Percentiles rank a stretch among this genome's conserved stretches.
Evolutionary conservation across 2,329 filamentous ascomycete genomes (phyloP).

Genomic region (Aspergillus udagawae): DNA sequence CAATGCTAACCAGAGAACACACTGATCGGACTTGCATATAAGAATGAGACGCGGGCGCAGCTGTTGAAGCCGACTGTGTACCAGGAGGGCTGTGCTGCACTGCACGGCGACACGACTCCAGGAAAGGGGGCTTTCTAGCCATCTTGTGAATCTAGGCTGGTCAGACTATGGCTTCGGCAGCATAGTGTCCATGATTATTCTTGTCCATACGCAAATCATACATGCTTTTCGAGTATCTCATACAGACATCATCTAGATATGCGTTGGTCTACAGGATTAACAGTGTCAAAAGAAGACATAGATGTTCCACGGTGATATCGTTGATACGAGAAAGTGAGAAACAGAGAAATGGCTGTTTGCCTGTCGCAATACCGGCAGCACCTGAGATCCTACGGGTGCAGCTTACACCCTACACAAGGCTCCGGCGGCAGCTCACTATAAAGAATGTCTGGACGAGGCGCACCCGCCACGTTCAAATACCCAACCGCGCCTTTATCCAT

Average conservation of each 20-base stretch:
- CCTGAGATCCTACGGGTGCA: slow-evolving; percentile 20
- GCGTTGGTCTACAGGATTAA: too few relatives aligned
- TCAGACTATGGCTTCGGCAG: too few relatives aligned
- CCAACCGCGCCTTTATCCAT: slow-evolving; percentile 34
- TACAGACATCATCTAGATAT: too few relatives aligned
- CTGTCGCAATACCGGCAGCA: too few relatives aligned
- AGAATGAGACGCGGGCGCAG: slow-evolving; percentile 7
- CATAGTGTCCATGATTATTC: too few relatives aligned
- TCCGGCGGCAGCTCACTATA: slow-evolving; percentile 21
- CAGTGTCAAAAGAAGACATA: too few relatives aligned
- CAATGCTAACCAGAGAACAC: slow-evolving; percentile 12
- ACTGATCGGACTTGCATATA: slow-evolving; percentile 22
- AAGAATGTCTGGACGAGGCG: slow-evolving; percentile 24
- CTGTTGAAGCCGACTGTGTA: slow-evolving; percentile 14
- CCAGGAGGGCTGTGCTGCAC: slow-evolving; percentile 17
- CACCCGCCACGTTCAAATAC: slow-evolving; percentile 32
- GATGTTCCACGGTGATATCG: too few relatives aligned
- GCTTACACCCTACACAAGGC: slow-evolving; percentile 31
- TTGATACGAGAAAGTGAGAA: too few relatives aligned
- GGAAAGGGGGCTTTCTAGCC: slow-evolving; percentile 23
- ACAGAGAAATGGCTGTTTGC: too few relatives aligned
- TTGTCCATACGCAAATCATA: too few relatives aligned
- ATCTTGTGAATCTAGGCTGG: background rate
- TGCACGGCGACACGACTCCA: slow-evolving; percentile 16
- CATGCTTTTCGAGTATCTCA: too few relatives aligned